These are phyloP conservation scores for Alternaria panax DNA, from an alignment of 2,329 filamentous ascomycete genomes.

Conservation along the genomic window DNA sequence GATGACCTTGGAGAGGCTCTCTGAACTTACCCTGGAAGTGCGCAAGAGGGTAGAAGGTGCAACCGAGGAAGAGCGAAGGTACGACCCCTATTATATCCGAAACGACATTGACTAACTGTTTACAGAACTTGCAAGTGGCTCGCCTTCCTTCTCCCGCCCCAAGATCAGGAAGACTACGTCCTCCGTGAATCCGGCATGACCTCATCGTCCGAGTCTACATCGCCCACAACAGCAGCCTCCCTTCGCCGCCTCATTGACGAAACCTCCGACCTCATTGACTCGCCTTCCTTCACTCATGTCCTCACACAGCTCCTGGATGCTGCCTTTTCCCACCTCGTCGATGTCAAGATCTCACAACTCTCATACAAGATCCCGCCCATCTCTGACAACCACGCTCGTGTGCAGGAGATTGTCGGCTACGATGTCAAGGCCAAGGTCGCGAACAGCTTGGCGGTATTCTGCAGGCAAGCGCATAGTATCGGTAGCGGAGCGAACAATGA, in stretches of 20 bases:
- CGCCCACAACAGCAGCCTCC: conserved; percentile 57
- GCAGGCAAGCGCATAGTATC: conserved; percentile 88
- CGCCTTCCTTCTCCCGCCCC: conserved; percentile 79
- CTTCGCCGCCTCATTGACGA: conserved; percentile 90
- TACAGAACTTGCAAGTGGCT: conserved; percentile 74
- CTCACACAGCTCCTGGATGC: conserved; percentile 86
- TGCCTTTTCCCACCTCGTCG: conserved; percentile 82
- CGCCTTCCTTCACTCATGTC: conserved; percentile 87
- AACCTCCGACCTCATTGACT: conserved; percentile 94
- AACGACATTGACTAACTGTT: conserved; percentile 13
- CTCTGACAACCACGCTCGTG: conserved; percentile 51
- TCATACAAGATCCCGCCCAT: conserved; percentile 73
- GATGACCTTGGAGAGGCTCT: conserved; percentile 79
- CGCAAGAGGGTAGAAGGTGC: conserved; percentile 83
- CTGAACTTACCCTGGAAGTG: conserved; percentile 81
- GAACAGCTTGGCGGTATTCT: conserved; percentile 87
- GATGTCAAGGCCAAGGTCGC: conserved; percentile 76
- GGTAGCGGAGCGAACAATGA: conserved; percentile 67
- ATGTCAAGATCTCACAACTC: conserved; percentile 79
- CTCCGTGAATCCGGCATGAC: conserved; percentile 84
- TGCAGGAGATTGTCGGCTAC: conserved; percentile 61
- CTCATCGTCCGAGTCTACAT: conserved; percentile 47
- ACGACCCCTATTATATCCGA: conserved; percentile 23
- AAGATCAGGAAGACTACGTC: conserved; percentile 80
- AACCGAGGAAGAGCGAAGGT: conserved; percentile 68